Conservation (phyloP, 805 yeast species). For the Candida andamanensis region DNA sequence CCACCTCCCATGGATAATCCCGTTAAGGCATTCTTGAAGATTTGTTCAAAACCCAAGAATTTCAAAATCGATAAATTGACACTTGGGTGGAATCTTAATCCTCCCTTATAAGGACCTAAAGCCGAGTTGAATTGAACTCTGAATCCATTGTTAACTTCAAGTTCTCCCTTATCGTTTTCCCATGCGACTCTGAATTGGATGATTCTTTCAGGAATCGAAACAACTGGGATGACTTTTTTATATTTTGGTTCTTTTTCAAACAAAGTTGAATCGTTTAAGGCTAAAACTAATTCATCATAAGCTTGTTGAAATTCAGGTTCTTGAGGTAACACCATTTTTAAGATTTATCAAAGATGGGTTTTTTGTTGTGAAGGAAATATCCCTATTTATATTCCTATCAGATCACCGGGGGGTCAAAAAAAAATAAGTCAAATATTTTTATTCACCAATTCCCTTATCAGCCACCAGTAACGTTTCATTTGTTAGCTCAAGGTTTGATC, state of each 20-base stretch:
- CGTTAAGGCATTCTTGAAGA: slow-evolving; percentile 96
- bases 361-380: too few relatives aligned
- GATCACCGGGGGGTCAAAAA: too few relatives aligned
- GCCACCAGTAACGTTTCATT: too few relatives aligned
- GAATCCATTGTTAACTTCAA: slow-evolving; percentile 95
- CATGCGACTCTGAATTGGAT: slow-evolving; percentile 96
- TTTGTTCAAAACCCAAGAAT: slow-evolving; percentile 97
- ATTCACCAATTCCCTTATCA: too few relatives aligned
- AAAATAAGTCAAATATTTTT: slow-evolving; percentile 5
- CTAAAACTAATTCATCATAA: slow-evolving; percentile 83
- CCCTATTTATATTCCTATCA: too few relatives aligned
- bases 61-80: slow-evolving; percentile 93
- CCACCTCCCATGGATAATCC: slow-evolving; percentile 99
- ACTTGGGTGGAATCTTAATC: slow-evolving; percentile 95
- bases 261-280: slow-evolving; percentile 86
- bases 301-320: slow-evolving; percentile 99
- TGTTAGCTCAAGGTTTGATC: not conserved
- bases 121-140: slow-evolving; percentile 98
- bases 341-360: too few relatives aligned
- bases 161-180: slow-evolving; percentile 92
- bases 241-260: slow-evolving; percentile 87
- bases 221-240: slow-evolving; percentile 80
- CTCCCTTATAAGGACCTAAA: slow-evolving; percentile 98
- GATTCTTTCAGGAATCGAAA: slow-evolving; percentile 92
- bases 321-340: slow-evolving; percentile 68